Evolutionary conservation across 495 filamentous ascomycete species (phyloP), one percentile per base, ranked within the genome.

Genomic region (Daldinia childiae): DNA sequence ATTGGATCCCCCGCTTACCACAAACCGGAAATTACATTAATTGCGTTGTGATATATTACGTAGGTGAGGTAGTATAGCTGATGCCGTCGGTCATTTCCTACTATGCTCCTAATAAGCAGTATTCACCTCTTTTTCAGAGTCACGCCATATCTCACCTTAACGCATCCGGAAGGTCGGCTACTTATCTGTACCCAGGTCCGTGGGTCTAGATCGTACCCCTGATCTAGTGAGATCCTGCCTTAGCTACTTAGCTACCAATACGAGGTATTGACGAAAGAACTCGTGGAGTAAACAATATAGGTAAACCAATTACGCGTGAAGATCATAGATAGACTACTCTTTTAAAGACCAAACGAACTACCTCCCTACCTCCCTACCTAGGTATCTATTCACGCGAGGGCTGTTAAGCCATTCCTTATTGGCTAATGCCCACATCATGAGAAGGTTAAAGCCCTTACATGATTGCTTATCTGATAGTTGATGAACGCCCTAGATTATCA

Each of bases 11-110:
- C 34, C 48, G 55, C 39, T 72, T 56, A 21, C 55, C 19, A 19
- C 69, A 64, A 48, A 38, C 55, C 69, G 69, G 64, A 64, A 72
- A 72, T 72, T 72, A 39, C 69, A 68, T 72, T 64, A 26, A 61
- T 64, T 64, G 59, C 38, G 34, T 50, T 60, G 43, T 50, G 45
- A 59, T 58, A 54, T 67, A 58, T 29, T 36, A 21, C 38, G 11
- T 38, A 62, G 12, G 51, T 36, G 54, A 66, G 61, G 67, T 62
- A 30, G 27, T 39, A 55, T 43, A 39, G 36, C 29, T 48, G 12
- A 27, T 12, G 32, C 48, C 48, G 11, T 12, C 19, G 39, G 15
- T 59, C 21, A 34, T 52, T 52, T 66, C 27, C 9, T 59, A 24
- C 43, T 48, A 2, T 48, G 19, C 6, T 48, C 43, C 43, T 48